These are phyloP conservation scores for Bruguiera sexangula DNA, from an alignment of 345 rosid genomes.

Conservation along the genomic window DNA sequence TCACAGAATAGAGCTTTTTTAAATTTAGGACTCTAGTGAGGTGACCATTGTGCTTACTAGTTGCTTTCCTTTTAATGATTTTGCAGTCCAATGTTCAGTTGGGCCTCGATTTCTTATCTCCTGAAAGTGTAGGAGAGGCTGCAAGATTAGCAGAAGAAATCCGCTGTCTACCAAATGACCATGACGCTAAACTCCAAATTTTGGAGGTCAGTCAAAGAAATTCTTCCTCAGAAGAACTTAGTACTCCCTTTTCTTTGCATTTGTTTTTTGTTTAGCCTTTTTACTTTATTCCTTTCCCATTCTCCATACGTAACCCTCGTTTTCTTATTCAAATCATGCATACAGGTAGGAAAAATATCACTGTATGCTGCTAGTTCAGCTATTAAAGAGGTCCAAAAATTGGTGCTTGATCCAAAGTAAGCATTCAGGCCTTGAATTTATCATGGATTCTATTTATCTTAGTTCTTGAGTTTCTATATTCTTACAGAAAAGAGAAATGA, in stretches of 20 bases:
- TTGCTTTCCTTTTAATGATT: constrained; percentile 4
- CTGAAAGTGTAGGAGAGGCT: constrained; percentile 85
- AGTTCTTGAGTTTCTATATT: not conserved
- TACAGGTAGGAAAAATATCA: constrained; percentile 86
- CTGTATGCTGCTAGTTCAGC: constrained; percentile 95
- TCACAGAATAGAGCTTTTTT: not conserved
- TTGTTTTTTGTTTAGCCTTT: not conserved
- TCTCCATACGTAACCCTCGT: too few relatives aligned
- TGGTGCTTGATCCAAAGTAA: constrained; percentile 93
- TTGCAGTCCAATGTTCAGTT: constrained; percentile 86
- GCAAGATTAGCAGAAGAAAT: constrained; percentile 74
- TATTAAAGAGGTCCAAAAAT: constrained; percentile 90
- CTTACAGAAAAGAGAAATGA: not conserved
- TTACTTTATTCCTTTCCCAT: not conserved
- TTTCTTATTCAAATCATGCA: too few relatives aligned
- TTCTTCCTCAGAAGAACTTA: constrained; percentile 17
- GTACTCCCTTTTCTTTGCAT: constrained; percentile 13
- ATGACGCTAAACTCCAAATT: constrained; percentile 78
- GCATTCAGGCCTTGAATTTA: constrained; percentile 17
- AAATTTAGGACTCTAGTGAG: not conserved
- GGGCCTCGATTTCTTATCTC: constrained; percentile 88
- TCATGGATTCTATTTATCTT: not conserved
- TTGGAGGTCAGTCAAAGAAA: constrained; percentile 59
- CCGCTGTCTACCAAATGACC: constrained; percentile 80
- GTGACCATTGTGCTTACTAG: not conserved